Evolutionary conservation across 2,329 filamentous ascomycete genomes (phyloP).

Genomic region (Arthrobotrys pseudoclavata): DNA sequence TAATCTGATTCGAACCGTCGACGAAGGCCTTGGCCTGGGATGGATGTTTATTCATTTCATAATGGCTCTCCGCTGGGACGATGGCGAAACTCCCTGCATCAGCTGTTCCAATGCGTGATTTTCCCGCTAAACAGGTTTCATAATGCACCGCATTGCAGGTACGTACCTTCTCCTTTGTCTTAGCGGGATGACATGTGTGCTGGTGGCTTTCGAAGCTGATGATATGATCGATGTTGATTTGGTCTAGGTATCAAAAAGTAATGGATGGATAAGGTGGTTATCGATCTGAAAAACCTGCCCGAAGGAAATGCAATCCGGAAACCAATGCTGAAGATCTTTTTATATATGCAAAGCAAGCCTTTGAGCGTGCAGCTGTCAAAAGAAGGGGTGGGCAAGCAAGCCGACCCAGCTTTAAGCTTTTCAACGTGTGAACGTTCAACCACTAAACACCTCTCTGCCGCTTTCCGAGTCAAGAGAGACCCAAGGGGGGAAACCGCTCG

Average conservation of each 20-base stretch:
- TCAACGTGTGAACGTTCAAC: constrained; percentile 37
- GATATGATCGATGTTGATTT: constrained; percentile 9
- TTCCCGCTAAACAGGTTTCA: constrained; percentile 61
- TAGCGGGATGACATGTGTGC: constrained; percentile 57
- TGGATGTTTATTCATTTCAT: background rate
- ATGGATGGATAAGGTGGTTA: background rate
- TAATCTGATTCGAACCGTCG: background rate
- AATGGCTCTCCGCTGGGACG: constrained; percentile 16
- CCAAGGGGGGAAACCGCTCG: constrained; percentile 9
- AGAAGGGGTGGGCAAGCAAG: constrained; percentile 30
- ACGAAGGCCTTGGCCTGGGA: background rate
- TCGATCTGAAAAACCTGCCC: constrained; percentile 26
- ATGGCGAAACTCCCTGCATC: constrained; percentile 57
- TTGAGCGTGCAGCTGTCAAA: constrained; percentile 57
- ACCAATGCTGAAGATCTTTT: constrained; percentile 38
- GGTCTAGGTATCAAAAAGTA: constrained; percentile 7
- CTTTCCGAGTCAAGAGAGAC: constrained; percentile 51
- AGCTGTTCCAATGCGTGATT: constrained; percentile 61
- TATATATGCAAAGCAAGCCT: constrained; percentile 11
- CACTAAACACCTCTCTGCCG: constrained; percentile 33
- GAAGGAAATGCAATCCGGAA: constrained; percentile 57
- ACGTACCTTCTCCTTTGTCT: constrained; percentile 60
- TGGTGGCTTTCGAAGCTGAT: constrained; percentile 28
- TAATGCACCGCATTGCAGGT: constrained; percentile 54
- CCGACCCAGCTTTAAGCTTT: constrained; percentile 42